Evolutionary conservation across 83 land plant species (phyloP), one percentile per base, ranked within the genome.

Genomic region (Picea abies): DNA sequence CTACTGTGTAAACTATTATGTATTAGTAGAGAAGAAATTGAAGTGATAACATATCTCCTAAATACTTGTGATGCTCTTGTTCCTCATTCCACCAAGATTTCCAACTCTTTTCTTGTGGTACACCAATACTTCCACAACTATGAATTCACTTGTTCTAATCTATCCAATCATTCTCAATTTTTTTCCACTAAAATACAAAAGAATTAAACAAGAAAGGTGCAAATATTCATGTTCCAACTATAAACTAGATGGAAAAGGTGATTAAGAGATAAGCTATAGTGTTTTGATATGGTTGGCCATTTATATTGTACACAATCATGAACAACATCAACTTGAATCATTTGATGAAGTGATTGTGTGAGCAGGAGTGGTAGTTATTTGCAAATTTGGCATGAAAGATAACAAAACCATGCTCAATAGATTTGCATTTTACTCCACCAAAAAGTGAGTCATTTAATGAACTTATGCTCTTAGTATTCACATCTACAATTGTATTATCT

Each of bases 81-180:
- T 94, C 97, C 80, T 60, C 85, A 60, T 93, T 89, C 97, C 97
- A 94, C 95, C 97, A 93, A 0, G 97, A 93, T 82, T 94, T 92
- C 95, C 94, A 94, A 81, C 97, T 94, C 83, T 79, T 92, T 63
- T 91, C 91, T 2, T 39, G 79, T 29, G 80, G 63, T 44, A 93
- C 85, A 8, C 97, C 95, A 79, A 94, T 91, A 0, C 97, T 93
- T 56, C 95, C 97, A 76, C 87, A 88, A 41, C 85, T 94, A 32
- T 89, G 90, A 85, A 94, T 91, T 95, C 95, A 91, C 81, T 85
- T 86, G 67, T 87, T 94, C 95, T 95, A 94, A 37, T 94, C 92
- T 26, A 90, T 88, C 95, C 93, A 92, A 67, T 92, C 96, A 69
- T 94, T 93, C 6, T 92, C 96, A 17, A 87, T 93, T 61, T 93